Base-by-base conservation (phyloP, 768 basidiomycete genomes). In the Tricholoma sp. region DNA sequence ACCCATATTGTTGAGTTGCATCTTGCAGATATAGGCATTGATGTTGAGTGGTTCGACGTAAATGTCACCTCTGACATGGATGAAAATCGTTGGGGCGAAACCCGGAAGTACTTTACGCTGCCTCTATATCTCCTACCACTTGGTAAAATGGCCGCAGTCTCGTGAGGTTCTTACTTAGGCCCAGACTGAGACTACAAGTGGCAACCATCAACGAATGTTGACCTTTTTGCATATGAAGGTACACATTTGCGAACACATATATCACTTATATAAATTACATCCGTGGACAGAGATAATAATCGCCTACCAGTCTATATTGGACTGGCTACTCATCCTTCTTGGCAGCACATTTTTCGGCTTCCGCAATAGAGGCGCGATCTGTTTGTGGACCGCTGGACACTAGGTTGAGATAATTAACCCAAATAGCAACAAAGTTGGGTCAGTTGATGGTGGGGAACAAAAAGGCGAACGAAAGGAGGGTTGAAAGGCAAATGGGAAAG, bases 281-380 rank as follows among this genome's bases (percentile, higher is more conserved):
- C n/a, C n/a, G n/a, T 24, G 14, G 16, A 18, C 27, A 50, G 10
- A 29, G 0, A 29, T 1, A n/a, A 49, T 18, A 27, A n/a, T 6
- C 14, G 4, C 11, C 35, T 37, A 37, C 4, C 11, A 9, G 3
- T 11, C 14, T 46, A 22, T 46, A 46, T 14, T 29, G 31, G 47
- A 18, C n/a, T 27, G 27, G 5, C 5, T 86, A 86, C 59, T 93
- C 89, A 74, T 95, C 92, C 77, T 91, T 90, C 70, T 80, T 76
- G 22, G 81, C 86, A 46, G 86, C 76, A 59, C 84, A 83, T 74
- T 94, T 94, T 74, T 94, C 93, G n/a, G 93, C 94, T 66, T 90
- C 89, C 51, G 89, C 83, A 65, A 95, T 88, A 52, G 89, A 79
- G 3, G 91, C 94, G 46, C 86, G 84, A 69, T 94, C 93, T 3